Evolutionary conservation across 208 protist genomes (phyloP).

Genomic region (Wallacemonas collosoma): DNA sequence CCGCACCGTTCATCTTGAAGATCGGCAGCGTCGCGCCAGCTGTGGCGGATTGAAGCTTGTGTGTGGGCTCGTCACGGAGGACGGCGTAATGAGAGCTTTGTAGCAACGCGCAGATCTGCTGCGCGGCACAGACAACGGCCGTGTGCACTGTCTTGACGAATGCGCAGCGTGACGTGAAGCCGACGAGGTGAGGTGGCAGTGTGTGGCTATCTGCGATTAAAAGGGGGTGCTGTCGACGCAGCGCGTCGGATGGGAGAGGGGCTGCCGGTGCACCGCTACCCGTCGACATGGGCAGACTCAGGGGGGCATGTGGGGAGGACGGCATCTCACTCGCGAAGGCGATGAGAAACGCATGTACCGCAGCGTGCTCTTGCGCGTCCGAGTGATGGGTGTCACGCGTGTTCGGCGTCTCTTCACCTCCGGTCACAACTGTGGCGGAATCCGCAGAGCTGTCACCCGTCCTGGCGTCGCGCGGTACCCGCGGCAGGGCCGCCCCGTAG

Average conservation of each 20-base stretch:
- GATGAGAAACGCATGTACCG: background rate
- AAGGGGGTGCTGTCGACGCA: background rate
- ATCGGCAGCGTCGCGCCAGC: background rate
- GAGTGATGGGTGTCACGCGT: no score
- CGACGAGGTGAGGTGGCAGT: background rate
- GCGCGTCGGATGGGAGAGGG: background rate
- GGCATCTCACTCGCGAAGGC: background rate
- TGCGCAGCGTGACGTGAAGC: background rate
- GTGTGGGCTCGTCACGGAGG: background rate
- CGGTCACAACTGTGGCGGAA: no score
- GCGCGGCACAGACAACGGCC: background rate
- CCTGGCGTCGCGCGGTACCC: no score
- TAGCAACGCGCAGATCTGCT: slow-evolving; percentile 7
- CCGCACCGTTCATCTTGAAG: background rate
- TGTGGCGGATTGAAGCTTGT: slow-evolving; percentile 5
- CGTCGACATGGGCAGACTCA: background rate
- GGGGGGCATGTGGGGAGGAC: background rate
- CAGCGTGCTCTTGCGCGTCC: no score
- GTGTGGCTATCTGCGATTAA: background rate
- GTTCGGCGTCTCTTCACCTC: no score
- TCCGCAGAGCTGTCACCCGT: no score
- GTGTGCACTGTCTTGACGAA: slow-evolving; percentile 9
- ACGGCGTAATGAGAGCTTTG: slow-evolving; percentile 8
- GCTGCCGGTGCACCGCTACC: background rate
- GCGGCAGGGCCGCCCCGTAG: background rate